Conservation (phyloP, 805 yeast genomes). For the Sugiyamaella lignohabitans region DNA sequence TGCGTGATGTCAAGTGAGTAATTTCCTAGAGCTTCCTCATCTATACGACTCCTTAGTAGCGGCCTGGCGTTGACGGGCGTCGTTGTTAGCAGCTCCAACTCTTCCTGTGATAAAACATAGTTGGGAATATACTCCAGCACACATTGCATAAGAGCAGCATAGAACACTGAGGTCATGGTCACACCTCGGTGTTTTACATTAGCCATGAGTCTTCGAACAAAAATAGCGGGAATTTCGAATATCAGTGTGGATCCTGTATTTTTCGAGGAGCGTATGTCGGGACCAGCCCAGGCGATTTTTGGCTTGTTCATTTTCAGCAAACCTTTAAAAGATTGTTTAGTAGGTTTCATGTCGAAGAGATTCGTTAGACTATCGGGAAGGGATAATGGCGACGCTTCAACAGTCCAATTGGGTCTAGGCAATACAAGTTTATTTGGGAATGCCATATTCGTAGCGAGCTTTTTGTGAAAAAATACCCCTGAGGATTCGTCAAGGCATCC, state of each 20-base stretch:
- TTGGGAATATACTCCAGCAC: constrained; percentile 3
- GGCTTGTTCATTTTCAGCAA: neutral
- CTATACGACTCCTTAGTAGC: neutral
- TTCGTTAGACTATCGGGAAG: neutral
- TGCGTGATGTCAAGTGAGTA: neutral
- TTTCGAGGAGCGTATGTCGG: neutral
- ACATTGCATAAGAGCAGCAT: constrained; percentile 9
- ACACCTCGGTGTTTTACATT: constrained; percentile 8
- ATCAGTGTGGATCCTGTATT: neutral
- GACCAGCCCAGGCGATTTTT: neutral
- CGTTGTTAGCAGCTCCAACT: neutral
- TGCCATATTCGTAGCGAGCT: constrained; percentile 4
- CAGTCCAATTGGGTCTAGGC: neutral
- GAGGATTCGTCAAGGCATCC: constrained; percentile 16
- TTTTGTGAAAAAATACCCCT: constrained; percentile 14
- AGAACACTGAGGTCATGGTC: constrained; percentile 5
- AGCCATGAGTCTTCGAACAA: neutral
- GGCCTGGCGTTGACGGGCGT: neutral
- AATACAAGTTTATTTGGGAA: neutral
- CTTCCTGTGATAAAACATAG: neutral
- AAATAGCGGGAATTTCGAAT: constrained; percentile 4
- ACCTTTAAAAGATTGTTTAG: neutral
- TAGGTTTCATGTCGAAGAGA: neutral
- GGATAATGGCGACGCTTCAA: neutral
- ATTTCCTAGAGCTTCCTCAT: constrained; percentile 1